Percentiles rank a stretch among this genome's conserved stretches.
Evolutionary conservation across 306 rosid genomes (phyloP).

Genomic region (Malus domestica): DNA sequence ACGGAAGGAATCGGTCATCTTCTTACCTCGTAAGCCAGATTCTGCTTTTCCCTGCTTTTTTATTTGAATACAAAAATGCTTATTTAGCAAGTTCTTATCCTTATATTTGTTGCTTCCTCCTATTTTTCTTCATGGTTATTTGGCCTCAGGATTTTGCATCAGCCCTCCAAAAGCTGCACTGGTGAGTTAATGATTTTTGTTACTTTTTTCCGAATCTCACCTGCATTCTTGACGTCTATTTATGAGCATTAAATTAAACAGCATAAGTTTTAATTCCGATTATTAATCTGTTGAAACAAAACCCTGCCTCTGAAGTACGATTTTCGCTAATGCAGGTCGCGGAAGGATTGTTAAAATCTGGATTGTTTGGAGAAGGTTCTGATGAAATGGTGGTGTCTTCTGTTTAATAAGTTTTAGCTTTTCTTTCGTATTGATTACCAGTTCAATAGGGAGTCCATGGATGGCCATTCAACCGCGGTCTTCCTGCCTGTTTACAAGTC

Average conservation of each 20-base stretch:
- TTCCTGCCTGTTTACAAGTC: slow-evolving; percentile 18
- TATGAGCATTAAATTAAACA: neutral
- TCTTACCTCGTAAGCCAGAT: neutral
- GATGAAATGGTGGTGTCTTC: neutral
- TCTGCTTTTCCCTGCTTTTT: neutral
- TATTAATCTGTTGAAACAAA: neutral
- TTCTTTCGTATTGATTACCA: neutral
- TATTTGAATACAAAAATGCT: neutral
- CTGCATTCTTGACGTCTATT: neutral
- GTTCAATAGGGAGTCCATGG: slow-evolving; percentile 14
- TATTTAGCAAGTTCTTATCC: neutral
- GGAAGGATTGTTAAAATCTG: neutral
- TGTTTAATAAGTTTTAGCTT: neutral
- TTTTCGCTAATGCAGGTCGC: neutral
- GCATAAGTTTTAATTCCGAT: neutral
- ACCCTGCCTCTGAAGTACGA: neutral
- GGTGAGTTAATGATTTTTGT: neutral
- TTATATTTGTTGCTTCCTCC: neutral
- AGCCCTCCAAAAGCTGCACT: neutral
- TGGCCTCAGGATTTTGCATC: neutral
- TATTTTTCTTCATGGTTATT: neutral
- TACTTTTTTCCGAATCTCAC: neutral
- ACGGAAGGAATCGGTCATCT: neutral
- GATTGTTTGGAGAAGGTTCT: neutral
- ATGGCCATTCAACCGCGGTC: slow-evolving; percentile 14